These are phyloP conservation scores for Bauhinia variegata DNA, from an alignment of 306 rosid genomes.

Conservation along the genomic window DNA sequence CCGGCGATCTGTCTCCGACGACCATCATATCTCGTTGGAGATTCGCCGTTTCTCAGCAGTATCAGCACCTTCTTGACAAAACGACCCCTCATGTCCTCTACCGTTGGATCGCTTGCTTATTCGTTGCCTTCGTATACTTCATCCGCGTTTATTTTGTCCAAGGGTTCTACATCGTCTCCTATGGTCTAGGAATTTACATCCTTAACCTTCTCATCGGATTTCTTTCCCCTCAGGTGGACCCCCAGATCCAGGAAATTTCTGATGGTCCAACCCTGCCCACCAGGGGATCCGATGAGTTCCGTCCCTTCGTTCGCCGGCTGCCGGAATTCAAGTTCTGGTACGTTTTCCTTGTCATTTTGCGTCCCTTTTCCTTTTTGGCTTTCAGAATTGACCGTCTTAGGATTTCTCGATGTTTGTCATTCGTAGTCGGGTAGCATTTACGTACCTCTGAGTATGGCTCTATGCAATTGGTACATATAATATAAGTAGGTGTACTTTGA, in stretches of 20 bases:
- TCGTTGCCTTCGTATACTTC: slow-evolving; percentile 57
- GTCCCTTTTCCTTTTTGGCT: background rate
- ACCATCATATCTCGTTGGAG: slow-evolving; percentile 65
- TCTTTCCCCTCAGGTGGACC: slow-evolving; percentile 96
- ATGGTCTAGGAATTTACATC: slow-evolving; percentile 87
- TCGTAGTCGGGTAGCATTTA: background rate
- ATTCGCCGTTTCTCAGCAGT: slow-evolving; percentile 52
- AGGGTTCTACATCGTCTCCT: slow-evolving; percentile 91
- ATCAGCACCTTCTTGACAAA: slow-evolving; percentile 81
- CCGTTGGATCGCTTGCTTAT: slow-evolving; percentile 71
- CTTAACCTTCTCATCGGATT: slow-evolving; percentile 88
- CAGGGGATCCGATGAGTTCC: slow-evolving; percentile 81
- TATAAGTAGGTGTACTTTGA: background rate
- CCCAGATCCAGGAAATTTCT: slow-evolving; percentile 65
- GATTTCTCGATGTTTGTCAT: slow-evolving; percentile 7
- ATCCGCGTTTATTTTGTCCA: slow-evolving; percentile 75
- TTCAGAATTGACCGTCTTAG: slow-evolving; percentile 9
- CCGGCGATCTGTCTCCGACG: slow-evolving; percentile 43
- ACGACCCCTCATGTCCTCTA: slow-evolving; percentile 65
- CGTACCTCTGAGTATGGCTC: background rate
- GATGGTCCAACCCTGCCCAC: slow-evolving; percentile 85
- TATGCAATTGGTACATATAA: background rate
- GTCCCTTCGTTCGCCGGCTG: slow-evolving; percentile 94
- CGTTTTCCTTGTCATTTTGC: background rate
- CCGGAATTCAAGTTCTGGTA: slow-evolving; percentile 98